These are phyloP conservation scores for Paramecium octaurelia DNA, from an alignment of 73 alveolate genomes.

Conservation along the genomic window DNA sequence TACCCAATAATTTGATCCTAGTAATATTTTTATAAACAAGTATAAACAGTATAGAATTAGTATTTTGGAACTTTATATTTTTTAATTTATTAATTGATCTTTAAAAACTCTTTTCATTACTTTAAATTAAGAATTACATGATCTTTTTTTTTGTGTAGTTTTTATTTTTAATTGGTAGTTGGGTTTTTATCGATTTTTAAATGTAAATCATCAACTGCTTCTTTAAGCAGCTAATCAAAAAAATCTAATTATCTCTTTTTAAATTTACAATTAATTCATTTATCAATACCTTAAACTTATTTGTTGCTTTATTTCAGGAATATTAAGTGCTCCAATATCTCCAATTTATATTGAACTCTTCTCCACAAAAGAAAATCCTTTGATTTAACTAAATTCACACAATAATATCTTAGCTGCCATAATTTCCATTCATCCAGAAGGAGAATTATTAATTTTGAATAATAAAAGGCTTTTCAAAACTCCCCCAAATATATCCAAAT, in stretches of 20 bases:
- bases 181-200: conserved; percentile 1
- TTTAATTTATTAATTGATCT: not conserved
- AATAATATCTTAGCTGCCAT: conserved; percentile 51
- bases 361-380: conserved; percentile 50
- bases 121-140: conserved; percentile 23
- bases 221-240: not conserved
- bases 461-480: too few species aligned
- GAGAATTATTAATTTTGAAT: conserved; percentile 35
- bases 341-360: conserved; percentile 49
- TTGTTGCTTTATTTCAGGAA: not conserved
- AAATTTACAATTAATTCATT: not conserved
- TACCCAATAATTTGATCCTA: too few species aligned
- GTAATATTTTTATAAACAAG: too few species aligned
- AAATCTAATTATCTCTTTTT: conserved; percentile 37
- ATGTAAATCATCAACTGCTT: conserved; percentile 26
- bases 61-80: too few species aligned
- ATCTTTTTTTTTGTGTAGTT: too few species aligned
- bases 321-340: too few species aligned
- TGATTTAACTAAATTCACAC: not conserved
- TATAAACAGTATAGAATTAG: too few species aligned
- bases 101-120: conserved; percentile 36
- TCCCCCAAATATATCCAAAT: conserved; percentile 49
- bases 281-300: not conserved
- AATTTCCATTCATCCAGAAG: conserved; percentile 56
- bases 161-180: too few species aligned